Evolutionary conservation across 2,329 filamentous ascomycete species (phyloP).

Genomic region (Pestalotiopsis sp.): DNA sequence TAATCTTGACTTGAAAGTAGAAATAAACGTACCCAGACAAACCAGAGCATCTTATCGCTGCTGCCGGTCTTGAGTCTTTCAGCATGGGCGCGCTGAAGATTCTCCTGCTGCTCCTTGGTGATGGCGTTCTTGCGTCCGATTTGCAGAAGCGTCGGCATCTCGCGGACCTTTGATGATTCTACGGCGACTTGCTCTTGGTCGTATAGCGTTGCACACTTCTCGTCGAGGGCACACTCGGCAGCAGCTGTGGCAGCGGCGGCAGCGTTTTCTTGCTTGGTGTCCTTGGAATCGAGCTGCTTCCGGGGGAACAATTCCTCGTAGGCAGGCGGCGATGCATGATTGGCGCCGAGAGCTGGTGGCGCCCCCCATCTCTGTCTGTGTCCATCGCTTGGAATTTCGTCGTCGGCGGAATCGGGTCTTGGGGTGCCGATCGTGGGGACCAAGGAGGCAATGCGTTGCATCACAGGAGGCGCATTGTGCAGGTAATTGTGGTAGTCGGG

Average conservation of each 20-base stretch:
- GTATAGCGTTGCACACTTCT: constrained; percentile 56
- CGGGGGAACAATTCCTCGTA: constrained; percentile 79
- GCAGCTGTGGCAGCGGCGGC: constrained; percentile 53
- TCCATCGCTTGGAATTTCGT: constrained; percentile 42
- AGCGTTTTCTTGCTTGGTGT: constrained; percentile 44
- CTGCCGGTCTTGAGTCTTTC: constrained; percentile 64
- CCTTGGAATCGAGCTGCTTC: constrained; percentile 53
- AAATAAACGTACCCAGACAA: constrained; percentile 59
- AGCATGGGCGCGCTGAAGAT: constrained; percentile 61
- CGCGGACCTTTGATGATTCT: constrained; percentile 28
- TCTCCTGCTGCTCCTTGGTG: constrained; percentile 66
- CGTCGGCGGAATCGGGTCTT: constrained; percentile 49
- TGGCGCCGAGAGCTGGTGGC: constrained; percentile 52
- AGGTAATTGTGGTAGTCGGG: constrained; percentile 74
- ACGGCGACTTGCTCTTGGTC: constrained; percentile 42
- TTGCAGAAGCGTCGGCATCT: constrained; percentile 48
- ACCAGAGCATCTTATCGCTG: constrained; percentile 67
- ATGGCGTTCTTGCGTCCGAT: constrained; percentile 66
- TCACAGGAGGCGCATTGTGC: constrained; percentile 55
- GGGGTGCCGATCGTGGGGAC: constrained; percentile 64
- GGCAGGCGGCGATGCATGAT: constrained; percentile 64
- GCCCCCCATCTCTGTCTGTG: constrained; percentile 70
- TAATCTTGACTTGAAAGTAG: neutral
- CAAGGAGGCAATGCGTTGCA: constrained; percentile 72
- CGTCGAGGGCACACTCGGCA: constrained; percentile 59